These are phyloP conservation scores for Diaporthe sp. DNA, from an alignment of 2,329 filamentous ascomycete genomes.

Conservation along the genomic window DNA sequence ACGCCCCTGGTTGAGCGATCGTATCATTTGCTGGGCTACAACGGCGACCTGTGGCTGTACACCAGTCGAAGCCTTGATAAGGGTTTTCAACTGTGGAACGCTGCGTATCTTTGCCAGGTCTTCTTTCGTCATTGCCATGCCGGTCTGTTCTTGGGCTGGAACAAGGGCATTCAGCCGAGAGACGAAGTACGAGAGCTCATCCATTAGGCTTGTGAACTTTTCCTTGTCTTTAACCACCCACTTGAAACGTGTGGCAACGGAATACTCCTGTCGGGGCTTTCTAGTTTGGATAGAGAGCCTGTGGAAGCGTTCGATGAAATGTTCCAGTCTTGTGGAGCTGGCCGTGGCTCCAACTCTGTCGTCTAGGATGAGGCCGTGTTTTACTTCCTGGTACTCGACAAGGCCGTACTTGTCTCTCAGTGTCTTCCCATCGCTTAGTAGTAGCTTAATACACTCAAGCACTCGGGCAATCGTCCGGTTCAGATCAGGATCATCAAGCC, in stretches of 20 bases:
- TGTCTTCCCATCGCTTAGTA: not conserved
- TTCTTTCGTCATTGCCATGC: not conserved
- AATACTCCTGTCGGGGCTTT: accelerated
- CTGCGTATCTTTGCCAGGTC: not conserved
- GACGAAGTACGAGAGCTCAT: not conserved
- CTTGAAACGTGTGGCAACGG: not conserved
- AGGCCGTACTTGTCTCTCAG: not conserved
- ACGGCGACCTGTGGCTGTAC: not conserved
- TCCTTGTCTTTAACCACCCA: not conserved
- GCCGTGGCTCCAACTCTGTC: not conserved
- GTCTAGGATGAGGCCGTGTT: accelerated
- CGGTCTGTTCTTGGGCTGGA: not conserved
- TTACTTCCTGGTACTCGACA: not conserved
- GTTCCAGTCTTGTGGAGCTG: not conserved
- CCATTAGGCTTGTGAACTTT: not conserved
- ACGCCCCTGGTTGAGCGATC: not conserved
- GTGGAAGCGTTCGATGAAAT: not conserved
- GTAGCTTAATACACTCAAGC: not conserved
- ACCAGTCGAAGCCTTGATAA: not conserved
- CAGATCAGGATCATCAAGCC: not conserved
- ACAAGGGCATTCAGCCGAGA: not conserved
- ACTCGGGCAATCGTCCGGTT: not conserved
- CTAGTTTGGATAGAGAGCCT: too few species aligned
- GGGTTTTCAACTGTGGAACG: not conserved
- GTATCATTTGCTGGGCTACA: not conserved